Evolutionary conservation across 176 grass and related monocot species (phyloP).

Genomic region (Calamus simplicifolius): DNA sequence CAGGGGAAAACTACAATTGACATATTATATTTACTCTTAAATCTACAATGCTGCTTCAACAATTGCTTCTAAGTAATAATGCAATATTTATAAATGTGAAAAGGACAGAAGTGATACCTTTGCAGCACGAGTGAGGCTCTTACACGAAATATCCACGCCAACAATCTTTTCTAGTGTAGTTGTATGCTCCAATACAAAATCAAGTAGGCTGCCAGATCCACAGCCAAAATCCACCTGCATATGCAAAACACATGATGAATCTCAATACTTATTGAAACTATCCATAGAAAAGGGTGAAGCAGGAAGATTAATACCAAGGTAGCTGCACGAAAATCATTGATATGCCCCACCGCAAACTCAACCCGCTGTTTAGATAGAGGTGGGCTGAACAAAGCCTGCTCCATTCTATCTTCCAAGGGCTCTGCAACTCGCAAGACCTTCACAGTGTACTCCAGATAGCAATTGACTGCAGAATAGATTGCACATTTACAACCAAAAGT

Average conservation of each 20-base stretch:
- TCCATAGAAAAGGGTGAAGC: slow-evolving; percentile 8
- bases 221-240: slow-evolving; percentile 93
- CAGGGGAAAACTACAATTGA: no score
- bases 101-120: slow-evolving; percentile 36
- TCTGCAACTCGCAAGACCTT: slow-evolving; percentile 70
- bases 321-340: slow-evolving; percentile 69
- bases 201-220: slow-evolving; percentile 88
- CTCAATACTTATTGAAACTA: slow-evolving; percentile 2
- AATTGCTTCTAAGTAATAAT: no score
- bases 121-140: slow-evolving; percentile 67
- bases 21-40: no score
- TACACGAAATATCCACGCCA: slow-evolving; percentile 84
- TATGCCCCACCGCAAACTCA: slow-evolving; percentile 62
- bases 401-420: slow-evolving; percentile 94
- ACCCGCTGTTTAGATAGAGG: slow-evolving; percentile 90
- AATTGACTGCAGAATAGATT: slow-evolving; percentile 42
- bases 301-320: slow-evolving; percentile 40
- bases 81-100: not conserved
- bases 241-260: not conserved
- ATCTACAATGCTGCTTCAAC: no score
- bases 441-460: slow-evolving; percentile 57
- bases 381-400: slow-evolving; percentile 72
- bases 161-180: slow-evolving; percentile 69
- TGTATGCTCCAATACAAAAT: slow-evolving; percentile 77
- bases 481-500: no score